phyloP scores from a whole-genome alignment of 1,284 basidiomycete genomes.

The Meripilus lineatus region DNA sequence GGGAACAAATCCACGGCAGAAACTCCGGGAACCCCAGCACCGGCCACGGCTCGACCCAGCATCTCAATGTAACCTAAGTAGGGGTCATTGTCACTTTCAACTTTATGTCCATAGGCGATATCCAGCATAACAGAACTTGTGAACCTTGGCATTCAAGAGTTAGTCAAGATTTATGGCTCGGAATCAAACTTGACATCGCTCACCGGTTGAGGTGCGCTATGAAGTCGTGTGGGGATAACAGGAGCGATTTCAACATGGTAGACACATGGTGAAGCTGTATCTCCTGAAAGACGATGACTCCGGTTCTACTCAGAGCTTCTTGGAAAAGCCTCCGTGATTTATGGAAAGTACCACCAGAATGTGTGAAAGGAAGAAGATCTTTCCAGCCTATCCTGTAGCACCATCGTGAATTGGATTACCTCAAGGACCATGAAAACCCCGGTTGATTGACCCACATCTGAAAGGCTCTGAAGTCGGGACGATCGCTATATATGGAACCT shows the following conservation, averaged over 20 bases:
- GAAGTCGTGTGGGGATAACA: neutral
- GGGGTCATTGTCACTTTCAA: neutral
- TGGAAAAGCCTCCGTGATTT: neutral
- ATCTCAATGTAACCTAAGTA: neutral
- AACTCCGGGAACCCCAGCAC: neutral
- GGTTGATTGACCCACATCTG: no score
- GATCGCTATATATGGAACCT: slow-evolving; percentile 6
- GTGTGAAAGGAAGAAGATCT: neutral
- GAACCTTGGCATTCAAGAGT: neutral
- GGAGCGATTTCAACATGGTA: no score
- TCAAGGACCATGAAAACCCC: no score
- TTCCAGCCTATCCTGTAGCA: neutral
- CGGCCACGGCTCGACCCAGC: neutral
- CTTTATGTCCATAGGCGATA: neutral
- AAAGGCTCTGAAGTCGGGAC: no score
- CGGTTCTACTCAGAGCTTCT: neutral
- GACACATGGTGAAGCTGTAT: no score
- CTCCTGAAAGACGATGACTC: neutral
- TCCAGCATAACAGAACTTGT: neutral
- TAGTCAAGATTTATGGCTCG: no score
- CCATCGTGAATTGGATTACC: neutral
- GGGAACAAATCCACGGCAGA: neutral
- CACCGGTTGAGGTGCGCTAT: neutral
- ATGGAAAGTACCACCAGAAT: neutral
- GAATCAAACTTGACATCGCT: no score